A percentile compares a stretch with the other conserved stretches of the same genome.
Conservation (phyloP, 2,329 filamentous ascomycete species). For the Trichoderma atrobrunneum region DNA sequence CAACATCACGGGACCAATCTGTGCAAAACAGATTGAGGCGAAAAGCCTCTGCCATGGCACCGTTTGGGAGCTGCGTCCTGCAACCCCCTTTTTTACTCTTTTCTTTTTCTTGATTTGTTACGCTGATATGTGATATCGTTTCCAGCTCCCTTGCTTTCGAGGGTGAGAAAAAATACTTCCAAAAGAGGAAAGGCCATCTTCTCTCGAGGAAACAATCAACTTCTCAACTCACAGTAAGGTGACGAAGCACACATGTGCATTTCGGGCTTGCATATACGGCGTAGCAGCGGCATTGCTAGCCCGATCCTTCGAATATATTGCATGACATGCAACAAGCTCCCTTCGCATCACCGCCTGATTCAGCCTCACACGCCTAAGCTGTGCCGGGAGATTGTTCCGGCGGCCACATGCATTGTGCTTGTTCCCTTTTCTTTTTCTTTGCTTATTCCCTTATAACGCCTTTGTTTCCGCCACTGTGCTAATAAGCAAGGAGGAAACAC, state of each 20-base stretch:
- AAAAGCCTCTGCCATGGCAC: neutral
- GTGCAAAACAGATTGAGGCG: neutral
- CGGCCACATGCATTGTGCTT: neutral
- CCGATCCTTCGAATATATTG: neutral
- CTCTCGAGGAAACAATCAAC: slow-evolving; percentile 25
- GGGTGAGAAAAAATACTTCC: neutral
- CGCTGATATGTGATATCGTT: neutral
- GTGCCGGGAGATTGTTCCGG: neutral
- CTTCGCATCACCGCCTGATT: slow-evolving; percentile 3
- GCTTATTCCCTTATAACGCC: neutral
- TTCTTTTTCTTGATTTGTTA: neutral
- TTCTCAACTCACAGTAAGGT: neutral
- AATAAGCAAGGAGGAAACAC: neutral
- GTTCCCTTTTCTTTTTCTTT: neutral
- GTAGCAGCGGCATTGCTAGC: neutral
- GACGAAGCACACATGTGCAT: neutral
- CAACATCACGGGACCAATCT: neutral
- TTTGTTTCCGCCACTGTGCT: neutral
- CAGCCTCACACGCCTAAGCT: neutral
- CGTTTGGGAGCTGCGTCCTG: neutral
- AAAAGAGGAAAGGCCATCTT: slow-evolving; percentile 23
- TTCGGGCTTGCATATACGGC: neutral
- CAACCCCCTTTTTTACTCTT: no score
- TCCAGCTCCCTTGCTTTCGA: slow-evolving; percentile 3
- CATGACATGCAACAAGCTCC: neutral